Conservation (phyloP, 2,329 filamentous ascomycete species). For the Pseudogymnoascus sp. region DNA sequence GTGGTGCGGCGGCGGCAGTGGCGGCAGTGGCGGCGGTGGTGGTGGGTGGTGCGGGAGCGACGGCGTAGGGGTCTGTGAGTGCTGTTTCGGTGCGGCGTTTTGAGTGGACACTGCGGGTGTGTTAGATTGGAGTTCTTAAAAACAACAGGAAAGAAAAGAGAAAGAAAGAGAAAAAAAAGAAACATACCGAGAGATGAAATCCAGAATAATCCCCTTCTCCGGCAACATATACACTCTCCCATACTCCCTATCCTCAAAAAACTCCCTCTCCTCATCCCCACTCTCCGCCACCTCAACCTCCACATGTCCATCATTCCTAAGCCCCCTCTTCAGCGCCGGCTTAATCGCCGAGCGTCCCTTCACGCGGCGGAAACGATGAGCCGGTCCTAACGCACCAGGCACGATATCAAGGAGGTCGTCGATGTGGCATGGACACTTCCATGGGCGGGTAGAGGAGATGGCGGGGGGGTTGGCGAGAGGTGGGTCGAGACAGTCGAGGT, state of each 20-base stretch:
- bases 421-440: constrained; percentile 82
- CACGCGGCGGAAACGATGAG: constrained; percentile 53
- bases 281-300: constrained; percentile 56
- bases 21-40: constrained; percentile 13
- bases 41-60: background rate
- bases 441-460: constrained; percentile 50
- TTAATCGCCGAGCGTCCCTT: constrained; percentile 44
- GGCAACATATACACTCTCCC: constrained; percentile 58
- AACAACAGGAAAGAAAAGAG: too few relatives aligned
- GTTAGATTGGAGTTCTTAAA: too few relatives aligned
- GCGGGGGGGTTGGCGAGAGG: constrained; percentile 72
- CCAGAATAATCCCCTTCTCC: constrained; percentile 55
- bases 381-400: constrained; percentile 46
- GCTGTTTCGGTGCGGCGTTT: constrained; percentile 11
- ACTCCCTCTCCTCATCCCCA: constrained; percentile 42
- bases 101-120: constrained; percentile 13
- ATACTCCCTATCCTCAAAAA: constrained; percentile 50
- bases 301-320: constrained; percentile 62
- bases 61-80: background rate
- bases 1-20: constrained; percentile 15
- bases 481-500: constrained; percentile 84
- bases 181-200: constrained; percentile 60
- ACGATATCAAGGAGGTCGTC: constrained; percentile 62
- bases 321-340: constrained; percentile 51
- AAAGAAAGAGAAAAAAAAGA: background rate